Conservation (phyloP, 1,139 yeast genomes). For the Sugiyamaella xylanicola region DNA sequence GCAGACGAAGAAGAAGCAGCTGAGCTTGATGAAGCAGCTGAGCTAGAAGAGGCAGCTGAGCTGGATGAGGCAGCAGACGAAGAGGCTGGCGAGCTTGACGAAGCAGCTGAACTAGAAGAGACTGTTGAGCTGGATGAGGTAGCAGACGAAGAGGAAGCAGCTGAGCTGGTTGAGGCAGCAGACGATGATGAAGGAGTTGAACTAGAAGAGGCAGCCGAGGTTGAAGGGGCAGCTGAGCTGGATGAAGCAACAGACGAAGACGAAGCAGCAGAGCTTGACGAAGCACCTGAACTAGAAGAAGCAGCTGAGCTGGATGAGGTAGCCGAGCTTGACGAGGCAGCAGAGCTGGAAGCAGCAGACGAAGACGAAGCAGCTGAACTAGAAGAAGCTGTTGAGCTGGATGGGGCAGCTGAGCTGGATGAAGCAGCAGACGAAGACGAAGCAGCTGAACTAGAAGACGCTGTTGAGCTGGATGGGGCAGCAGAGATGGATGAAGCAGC, state of each 20-base stretch:
- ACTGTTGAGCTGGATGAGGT: neutral
- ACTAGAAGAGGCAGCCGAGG: slow-evolving; percentile 14
- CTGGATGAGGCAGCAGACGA: slow-evolving; percentile 4
- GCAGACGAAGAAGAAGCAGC: neutral
- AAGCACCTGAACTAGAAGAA: slow-evolving; percentile 19
- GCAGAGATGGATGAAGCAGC: neutral
- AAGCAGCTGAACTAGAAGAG: slow-evolving; percentile 6
- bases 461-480: slow-evolving; percentile 13
- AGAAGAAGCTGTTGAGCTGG: slow-evolving; percentile 6
- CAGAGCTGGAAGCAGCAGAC: slow-evolving; percentile 7
- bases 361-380: slow-evolving; percentile 15
- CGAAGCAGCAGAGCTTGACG: slow-evolving; percentile 9
- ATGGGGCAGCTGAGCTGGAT: neutral
- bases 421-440: too few species aligned
- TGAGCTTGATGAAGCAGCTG: slow-evolving; percentile 3
- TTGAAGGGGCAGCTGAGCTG: slow-evolving; percentile 4
- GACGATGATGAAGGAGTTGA: slow-evolving; percentile 3
- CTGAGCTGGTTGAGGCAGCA: too few species aligned
- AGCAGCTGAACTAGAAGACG: slow-evolving; percentile 12
- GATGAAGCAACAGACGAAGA: neutral
- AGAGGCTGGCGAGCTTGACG: slow-evolving; percentile 6
- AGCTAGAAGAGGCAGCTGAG: slow-evolving; percentile 19
- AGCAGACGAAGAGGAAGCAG: neutral
- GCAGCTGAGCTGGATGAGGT: neutral
- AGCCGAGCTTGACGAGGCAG: neutral